A percentile compares a stretch with the other conserved stretches of the same genome.
Evolutionary conservation across 2,329 filamentous ascomycete genomes (phyloP).

Genomic region (Podosphaera aphanis): DNA sequence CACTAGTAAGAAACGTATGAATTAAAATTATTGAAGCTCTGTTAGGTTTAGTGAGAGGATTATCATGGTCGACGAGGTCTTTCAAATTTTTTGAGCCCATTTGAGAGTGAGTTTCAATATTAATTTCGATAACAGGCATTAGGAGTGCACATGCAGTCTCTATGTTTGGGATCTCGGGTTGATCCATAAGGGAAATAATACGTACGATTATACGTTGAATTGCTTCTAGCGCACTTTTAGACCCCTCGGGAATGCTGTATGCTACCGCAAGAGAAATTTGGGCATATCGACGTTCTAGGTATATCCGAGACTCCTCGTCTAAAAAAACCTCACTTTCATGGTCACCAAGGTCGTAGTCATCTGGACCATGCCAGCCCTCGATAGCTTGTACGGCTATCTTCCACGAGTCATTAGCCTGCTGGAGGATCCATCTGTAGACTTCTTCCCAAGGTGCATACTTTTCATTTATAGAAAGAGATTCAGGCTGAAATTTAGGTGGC

Average conservation of each 20-base stretch:
- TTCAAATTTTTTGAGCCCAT: constrained; percentile 24
- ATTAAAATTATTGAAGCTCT: constrained; percentile 32
- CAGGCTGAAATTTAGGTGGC: constrained; percentile 6
- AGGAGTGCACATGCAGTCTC: constrained; percentile 24
- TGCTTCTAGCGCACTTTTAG: constrained; percentile 31
- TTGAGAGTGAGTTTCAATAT: constrained; percentile 17
- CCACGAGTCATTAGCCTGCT: constrained; percentile 36
- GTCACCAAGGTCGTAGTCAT: constrained; percentile 43
- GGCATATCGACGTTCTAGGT: constrained; percentile 40
- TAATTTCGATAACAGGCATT: constrained; percentile 19
- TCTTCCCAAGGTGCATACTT: constrained; percentile 42
- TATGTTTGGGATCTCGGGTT: constrained; percentile 30
- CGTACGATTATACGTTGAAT: constrained; percentile 37
- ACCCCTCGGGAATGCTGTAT: constrained; percentile 39
- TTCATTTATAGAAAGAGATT: constrained; percentile 10
- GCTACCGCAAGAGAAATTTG: constrained; percentile 43
- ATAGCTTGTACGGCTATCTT: constrained; percentile 36
- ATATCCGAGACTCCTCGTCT: constrained; percentile 32
- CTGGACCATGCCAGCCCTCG: constrained; percentile 50
- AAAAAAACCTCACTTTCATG: constrained; percentile 30
- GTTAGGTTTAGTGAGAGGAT: constrained; percentile 39
- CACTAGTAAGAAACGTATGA: constrained; percentile 37
- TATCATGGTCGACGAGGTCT: constrained; percentile 32
- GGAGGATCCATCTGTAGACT: constrained; percentile 42
- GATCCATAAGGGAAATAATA: constrained; percentile 34